A percentile compares a stretch with the other conserved stretches of the same genome.
Conservation (phyloP, 192 early-diverging fungal genomes). For the Glomus cerebriforme region DNA sequence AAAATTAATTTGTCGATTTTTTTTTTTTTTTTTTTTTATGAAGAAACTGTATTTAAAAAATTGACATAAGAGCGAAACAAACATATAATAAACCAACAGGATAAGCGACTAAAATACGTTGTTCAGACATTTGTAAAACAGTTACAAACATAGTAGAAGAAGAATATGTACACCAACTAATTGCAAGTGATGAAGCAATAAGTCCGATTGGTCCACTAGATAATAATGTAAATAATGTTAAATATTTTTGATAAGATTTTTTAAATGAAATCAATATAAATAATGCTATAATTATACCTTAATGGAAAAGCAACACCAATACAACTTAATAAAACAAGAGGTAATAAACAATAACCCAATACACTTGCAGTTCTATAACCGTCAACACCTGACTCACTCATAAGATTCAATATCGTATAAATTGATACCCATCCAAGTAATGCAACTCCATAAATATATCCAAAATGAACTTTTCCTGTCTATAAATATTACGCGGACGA, state of each 20-base stretch:
- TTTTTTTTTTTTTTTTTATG: no score
- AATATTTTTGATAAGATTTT: not conserved
- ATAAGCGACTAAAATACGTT: slow-evolving; percentile 92
- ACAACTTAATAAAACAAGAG: slow-evolving; percentile 88
- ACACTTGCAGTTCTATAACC: slow-evolving; percentile 88
- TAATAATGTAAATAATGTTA: not conserved
- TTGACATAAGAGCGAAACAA: slow-evolving; percentile 90
- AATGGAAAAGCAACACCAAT: slow-evolving; percentile 70
- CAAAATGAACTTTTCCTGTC: slow-evolving; percentile 94
- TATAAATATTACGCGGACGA: slow-evolving; percentile 33
- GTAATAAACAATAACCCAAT: slow-evolving; percentile 95
- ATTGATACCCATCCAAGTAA: slow-evolving; percentile 84
- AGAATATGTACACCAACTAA: slow-evolving; percentile 94
- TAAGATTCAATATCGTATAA: slow-evolving; percentile 89
- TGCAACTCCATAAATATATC: slow-evolving; percentile 96
- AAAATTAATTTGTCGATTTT: no score
- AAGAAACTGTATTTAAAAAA: slow-evolving; percentile 73
- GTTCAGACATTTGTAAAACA: slow-evolving; percentile 87
- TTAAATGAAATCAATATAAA: not conserved
- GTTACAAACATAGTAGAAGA: slow-evolving; percentile 94
- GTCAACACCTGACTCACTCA: slow-evolving; percentile 89
- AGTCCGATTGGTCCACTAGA: slow-evolving; percentile 60
- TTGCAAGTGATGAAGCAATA: slow-evolving; percentile 65
- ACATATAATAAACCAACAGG: slow-evolving; percentile 91
- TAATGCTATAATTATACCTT: slow-evolving; percentile 53